phyloP scores from a whole-genome alignment of 345 rosid species.

The Populus tremula region DNA sequence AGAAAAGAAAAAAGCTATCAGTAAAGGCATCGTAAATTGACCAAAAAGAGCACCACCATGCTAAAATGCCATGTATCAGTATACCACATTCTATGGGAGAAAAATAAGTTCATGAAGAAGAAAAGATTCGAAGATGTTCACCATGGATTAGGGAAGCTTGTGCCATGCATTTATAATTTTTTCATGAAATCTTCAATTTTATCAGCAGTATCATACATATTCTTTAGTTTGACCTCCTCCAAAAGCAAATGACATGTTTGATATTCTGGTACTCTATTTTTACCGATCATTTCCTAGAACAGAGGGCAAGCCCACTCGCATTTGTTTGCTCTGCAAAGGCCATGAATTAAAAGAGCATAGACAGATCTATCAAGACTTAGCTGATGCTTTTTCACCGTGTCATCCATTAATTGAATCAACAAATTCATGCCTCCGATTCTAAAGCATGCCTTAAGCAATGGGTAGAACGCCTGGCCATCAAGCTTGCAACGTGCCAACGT shows the following conservation, averaged over 20 bases:
- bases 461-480: conserved; percentile 65
- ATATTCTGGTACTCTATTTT: too few relatives aligned
- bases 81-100: not conserved
- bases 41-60: not conserved
- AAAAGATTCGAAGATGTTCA: not conserved
- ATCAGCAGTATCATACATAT: conserved; percentile 37
- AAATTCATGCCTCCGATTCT: conserved; percentile 55
- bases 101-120: not conserved
- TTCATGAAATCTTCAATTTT: conserved; percentile 60
- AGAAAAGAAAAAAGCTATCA: too few relatives aligned
- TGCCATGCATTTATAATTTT: conserved; percentile 34
- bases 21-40: not conserved
- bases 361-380: conserved; percentile 73
- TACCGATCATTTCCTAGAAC: not conserved
- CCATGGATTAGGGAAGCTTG: not conserved
- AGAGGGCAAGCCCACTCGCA: too few relatives aligned
- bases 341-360: conserved; percentile 33
- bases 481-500: conserved; percentile 47
- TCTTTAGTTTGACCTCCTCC: too few relatives aligned
- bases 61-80: not conserved
- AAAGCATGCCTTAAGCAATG: conserved; percentile 66
- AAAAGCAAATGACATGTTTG: too few relatives aligned
- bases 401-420: conserved; percentile 56
- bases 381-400: conserved; percentile 69
- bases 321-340: too few relatives aligned